Conservation (phyloP, 2,329 filamentous ascomycete species). For the Ilyonectria destructans region DNA sequence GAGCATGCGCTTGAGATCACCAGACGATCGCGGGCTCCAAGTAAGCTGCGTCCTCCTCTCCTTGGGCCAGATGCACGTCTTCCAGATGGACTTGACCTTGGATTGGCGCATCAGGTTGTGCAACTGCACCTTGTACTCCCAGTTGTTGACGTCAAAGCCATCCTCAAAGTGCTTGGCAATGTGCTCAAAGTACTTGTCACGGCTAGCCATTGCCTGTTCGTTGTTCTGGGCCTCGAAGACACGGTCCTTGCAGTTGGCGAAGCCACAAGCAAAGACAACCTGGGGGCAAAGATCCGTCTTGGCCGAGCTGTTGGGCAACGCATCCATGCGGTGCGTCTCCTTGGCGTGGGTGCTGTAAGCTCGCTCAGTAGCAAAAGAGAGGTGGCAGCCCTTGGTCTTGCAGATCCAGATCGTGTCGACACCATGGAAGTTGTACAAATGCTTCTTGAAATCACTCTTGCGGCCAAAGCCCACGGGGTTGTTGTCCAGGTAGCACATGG, state of each 20-base stretch:
- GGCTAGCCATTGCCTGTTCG: slow-evolving; percentile 56
- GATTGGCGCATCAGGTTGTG: slow-evolving; percentile 63
- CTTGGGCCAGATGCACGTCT: slow-evolving; percentile 64
- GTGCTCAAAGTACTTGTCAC: slow-evolving; percentile 64
- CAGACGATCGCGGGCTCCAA: slow-evolving; percentile 61
- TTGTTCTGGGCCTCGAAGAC: slow-evolving; percentile 59
- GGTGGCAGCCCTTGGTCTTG: slow-evolving; percentile 59
- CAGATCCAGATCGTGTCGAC: slow-evolving; percentile 62
- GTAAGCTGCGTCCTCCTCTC: slow-evolving; percentile 58
- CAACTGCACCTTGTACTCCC: slow-evolving; percentile 62
- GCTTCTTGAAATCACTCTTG: slow-evolving; percentile 66
- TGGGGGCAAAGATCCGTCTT: slow-evolving; percentile 61
- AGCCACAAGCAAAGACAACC: slow-evolving; percentile 63
- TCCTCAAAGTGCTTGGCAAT: slow-evolving; percentile 65
- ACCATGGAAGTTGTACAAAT: slow-evolving; percentile 65
- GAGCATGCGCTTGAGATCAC: slow-evolving; percentile 62
- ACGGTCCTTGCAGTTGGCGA: slow-evolving; percentile 60
- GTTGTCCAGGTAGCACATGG: slow-evolving; percentile 63
- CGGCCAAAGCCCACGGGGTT: slow-evolving; percentile 63
- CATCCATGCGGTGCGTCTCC: slow-evolving; percentile 60
- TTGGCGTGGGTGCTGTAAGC: slow-evolving; percentile 64
- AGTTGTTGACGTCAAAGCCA: slow-evolving; percentile 59
- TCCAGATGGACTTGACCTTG: slow-evolving; percentile 62
- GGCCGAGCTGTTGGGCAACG: slow-evolving; percentile 59
- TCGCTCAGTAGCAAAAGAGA: slow-evolving; percentile 63